Evolutionary conservation across 768 basidiomycete genomes (phyloP).

Genomic region (Butyriboletus loyo): DNA sequence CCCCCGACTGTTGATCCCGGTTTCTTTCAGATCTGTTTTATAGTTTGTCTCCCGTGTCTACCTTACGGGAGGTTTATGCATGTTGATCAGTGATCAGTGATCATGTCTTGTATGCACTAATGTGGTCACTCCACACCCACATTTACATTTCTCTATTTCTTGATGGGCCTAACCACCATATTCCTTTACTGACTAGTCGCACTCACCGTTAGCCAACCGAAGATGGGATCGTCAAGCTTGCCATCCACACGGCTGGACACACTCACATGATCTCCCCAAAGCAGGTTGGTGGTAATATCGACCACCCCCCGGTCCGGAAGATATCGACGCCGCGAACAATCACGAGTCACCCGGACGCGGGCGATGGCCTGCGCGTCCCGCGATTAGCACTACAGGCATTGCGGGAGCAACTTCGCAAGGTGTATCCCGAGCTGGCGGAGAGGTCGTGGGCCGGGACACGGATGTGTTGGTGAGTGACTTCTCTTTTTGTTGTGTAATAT

Average conservation of each 20-base stretch:
- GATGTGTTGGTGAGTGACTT: conserved; percentile 74
- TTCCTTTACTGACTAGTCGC: conserved; percentile 3
- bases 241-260: conserved; percentile 73
- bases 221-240: conserved; percentile 71
- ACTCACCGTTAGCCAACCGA: conserved; percentile 55
- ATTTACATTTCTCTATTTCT: background rate
- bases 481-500: background rate
- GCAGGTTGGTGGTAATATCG: background rate
- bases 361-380: conserved; percentile 65
- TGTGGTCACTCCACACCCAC: background rate
- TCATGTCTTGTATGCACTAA: too few relatives aligned
- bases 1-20: background rate
- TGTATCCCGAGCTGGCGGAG: conserved; percentile 77
- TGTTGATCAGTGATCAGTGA: background rate
- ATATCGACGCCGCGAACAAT: conserved; percentile 81
- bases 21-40: background rate
- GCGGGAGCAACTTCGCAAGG: conserved; percentile 45
- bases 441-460: conserved; percentile 72
- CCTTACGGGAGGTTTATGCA: background rate
- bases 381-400: conserved; percentile 47
- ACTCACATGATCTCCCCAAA: conserved; percentile 36
- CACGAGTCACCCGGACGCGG: conserved; percentile 49
- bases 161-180: background rate
- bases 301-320: conserved; percentile 12
- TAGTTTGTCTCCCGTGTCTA: background rate